These are phyloP conservation scores for Hypsizygus ulmarius DNA, from an alignment of 1,284 basidiomycete species.

Conservation along the genomic window DNA sequence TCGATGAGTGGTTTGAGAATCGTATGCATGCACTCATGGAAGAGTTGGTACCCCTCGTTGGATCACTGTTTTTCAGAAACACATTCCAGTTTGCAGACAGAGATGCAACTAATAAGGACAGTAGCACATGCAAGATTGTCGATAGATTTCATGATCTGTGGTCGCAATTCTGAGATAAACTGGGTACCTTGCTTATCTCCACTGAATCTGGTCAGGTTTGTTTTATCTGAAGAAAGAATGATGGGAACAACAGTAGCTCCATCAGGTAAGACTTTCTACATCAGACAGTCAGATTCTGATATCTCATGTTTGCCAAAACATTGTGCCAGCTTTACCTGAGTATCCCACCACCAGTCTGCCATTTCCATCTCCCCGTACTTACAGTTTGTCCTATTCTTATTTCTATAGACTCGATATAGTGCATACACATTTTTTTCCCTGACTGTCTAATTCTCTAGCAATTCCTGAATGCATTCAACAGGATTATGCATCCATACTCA, in stretches of 20 bases:
- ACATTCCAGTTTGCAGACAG: slow-evolving; percentile 34
- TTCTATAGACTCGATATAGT: neutral
- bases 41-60: slow-evolving; percentile 25
- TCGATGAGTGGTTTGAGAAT: slow-evolving; percentile 30
- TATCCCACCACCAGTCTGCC: slow-evolving; percentile 6
- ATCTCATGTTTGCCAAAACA: too few relatives aligned
- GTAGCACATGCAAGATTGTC: slow-evolving; percentile 18
- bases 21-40: slow-evolving; percentile 37
- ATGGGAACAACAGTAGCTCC: slow-evolving; percentile 5
- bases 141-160: slow-evolving; percentile 26
- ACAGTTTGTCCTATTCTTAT: slow-evolving; percentile 3
- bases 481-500: slow-evolving; percentile 8
- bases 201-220: slow-evolving; percentile 8
- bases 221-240: slow-evolving; percentile 12
- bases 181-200: slow-evolving; percentile 18
- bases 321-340: slow-evolving; percentile 2
- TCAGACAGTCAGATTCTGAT: neutral
- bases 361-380: slow-evolving; percentile 7
- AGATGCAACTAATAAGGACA: slow-evolving; percentile 40
- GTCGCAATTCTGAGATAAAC: slow-evolving; percentile 38
- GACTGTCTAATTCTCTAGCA: slow-evolving; percentile 2
- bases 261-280: slow-evolving; percentile 5
- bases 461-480: slow-evolving; percentile 1
- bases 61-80: slow-evolving; percentile 25
- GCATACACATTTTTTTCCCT: neutral